Base-by-base conservation (phyloP, 2,329 filamentous ascomycete species). In the Plenodomus biglobosus region DNA sequence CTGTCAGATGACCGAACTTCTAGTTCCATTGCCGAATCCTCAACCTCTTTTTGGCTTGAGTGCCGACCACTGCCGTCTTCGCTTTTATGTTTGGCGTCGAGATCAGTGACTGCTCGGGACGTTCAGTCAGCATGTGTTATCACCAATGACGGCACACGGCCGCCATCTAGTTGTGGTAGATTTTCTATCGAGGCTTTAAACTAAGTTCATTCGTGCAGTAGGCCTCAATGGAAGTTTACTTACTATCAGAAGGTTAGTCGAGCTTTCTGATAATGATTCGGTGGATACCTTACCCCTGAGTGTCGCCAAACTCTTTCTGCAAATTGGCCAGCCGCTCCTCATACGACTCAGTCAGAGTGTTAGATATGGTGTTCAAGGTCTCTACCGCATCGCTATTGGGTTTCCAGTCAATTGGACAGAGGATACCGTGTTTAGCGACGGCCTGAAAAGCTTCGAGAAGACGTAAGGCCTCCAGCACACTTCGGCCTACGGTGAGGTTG, bases 391-490 rank as follows among this genome's bases (percentile, higher is more conserved):
- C 48, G 15, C 48, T 42, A n/a, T 30, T 44, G 1, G 62, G 61
- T 41, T 61, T 63, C 65, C 65, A 68, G 43, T 66, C 59, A 11
- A 65, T 50, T n/a, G 66, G 64, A 35, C 66, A 68, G 8, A 65
- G 53, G 8, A 66, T 61, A 8, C 65, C 65, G 38, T 66, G 62
- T 49, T 62, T 64, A 4, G 60, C 61, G 10, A 65, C 65, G 19
- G 62, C 64, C 44, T 67, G 61, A 38, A 67, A 66, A 10, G 64
- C 66, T 50, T 68, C 61, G 3, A 66, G 55, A 10, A 69, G 53
- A 38, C 64, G 65, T 1, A 66, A 48, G 5, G 61, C 61, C 58
- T 68, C 65, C 8, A 66, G 46, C 6, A 69, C 64, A 37, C 59
- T 65, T 16, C 65, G 58, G 13, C 65, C 65, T 11, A 69, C 64